Percentiles rank a stretch among this genome's conserved stretches.
phyloP scores from a whole-genome alignment of 169 alveolate species.

The Eimeria sp. region DNA sequence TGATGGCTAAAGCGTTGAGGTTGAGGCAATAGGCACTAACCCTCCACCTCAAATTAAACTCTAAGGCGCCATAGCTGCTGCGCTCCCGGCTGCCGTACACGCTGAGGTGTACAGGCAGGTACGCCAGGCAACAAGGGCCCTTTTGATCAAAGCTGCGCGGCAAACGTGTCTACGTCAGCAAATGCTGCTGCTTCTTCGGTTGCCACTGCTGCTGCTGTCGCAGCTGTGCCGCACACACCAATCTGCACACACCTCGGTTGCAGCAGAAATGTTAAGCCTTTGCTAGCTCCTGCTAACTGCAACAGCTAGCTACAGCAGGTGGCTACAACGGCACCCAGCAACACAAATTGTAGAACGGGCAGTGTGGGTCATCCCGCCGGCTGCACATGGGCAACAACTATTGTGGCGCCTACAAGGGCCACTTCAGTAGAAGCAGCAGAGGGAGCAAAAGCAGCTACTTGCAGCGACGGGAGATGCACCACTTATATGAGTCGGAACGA shows the following conservation, averaged over 20 bases:
- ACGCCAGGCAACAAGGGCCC: background rate
- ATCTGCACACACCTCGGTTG: background rate
- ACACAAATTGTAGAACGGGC: background rate
- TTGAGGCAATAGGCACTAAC: background rate
- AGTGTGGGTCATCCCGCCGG: background rate
- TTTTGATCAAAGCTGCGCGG: background rate
- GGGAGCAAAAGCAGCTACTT: background rate
- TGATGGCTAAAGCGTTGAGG: background rate
- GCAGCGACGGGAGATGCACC: background rate
- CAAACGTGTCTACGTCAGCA: background rate
- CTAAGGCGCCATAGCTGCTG: background rate
- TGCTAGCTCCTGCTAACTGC: background rate
- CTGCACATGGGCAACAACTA: background rate
- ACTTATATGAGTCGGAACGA: background rate
- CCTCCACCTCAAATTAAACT: background rate
- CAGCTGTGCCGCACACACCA: background rate
- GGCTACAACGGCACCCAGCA: background rate
- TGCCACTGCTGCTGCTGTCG: background rate
- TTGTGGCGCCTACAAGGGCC: background rate
- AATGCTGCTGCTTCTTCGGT: background rate
- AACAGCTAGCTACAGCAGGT: conserved; percentile 28
- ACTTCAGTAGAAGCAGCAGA: background rate
- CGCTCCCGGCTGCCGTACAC: background rate
- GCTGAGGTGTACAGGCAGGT: background rate
- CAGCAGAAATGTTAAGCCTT: background rate